A percentile compares a stretch with the other conserved stretches of the same genome.
Conservation (phyloP, 768 basidiomycete species). For the Phylloporus arenicola region DNA sequence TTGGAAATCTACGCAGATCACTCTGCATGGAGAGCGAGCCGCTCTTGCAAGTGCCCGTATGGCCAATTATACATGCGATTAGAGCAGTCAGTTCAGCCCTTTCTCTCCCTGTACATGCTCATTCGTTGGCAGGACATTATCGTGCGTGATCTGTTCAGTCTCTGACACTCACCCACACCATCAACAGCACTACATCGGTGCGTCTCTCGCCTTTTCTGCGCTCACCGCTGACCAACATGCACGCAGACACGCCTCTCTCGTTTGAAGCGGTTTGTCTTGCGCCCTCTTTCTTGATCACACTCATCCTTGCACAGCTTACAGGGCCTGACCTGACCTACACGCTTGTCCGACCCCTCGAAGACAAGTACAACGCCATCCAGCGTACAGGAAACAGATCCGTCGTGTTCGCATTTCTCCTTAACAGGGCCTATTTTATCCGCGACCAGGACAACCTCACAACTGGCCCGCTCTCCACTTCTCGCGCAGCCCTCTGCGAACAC, state of each 20-base stretch:
- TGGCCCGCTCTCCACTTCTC: constrained; percentile 60
- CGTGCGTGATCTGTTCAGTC: constrained; percentile 33
- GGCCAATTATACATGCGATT: constrained; percentile 79
- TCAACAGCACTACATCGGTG: constrained; percentile 66
- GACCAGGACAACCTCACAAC: constrained; percentile 66
- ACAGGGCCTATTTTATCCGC: constrained; percentile 77
- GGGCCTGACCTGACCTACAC: constrained; percentile 90
- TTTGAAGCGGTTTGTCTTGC: constrained; percentile 63
- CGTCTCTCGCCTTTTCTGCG: neutral
- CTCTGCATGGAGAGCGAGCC: constrained; percentile 32
- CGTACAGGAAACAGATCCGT: constrained; percentile 72
- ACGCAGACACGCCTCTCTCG: constrained; percentile 73
- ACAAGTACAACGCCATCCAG: constrained; percentile 78
- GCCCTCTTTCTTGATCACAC: neutral
- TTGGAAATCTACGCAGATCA: neutral
- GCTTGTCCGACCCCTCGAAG: constrained; percentile 78
- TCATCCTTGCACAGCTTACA: constrained; percentile 47
- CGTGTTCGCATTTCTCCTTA: constrained; percentile 85
- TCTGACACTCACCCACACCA: neutral
- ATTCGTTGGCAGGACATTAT: constrained; percentile 50
- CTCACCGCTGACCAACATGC: neutral
- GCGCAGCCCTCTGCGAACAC: constrained; percentile 85
- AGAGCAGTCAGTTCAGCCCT: constrained; percentile 42
- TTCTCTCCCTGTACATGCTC: constrained; percentile 1
- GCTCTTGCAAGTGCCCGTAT: constrained; percentile 59